Evolutionary conservation across 1,284 basidiomycete genomes (phyloP).

Genomic region (Papiliotrema fonsecae): DNA sequence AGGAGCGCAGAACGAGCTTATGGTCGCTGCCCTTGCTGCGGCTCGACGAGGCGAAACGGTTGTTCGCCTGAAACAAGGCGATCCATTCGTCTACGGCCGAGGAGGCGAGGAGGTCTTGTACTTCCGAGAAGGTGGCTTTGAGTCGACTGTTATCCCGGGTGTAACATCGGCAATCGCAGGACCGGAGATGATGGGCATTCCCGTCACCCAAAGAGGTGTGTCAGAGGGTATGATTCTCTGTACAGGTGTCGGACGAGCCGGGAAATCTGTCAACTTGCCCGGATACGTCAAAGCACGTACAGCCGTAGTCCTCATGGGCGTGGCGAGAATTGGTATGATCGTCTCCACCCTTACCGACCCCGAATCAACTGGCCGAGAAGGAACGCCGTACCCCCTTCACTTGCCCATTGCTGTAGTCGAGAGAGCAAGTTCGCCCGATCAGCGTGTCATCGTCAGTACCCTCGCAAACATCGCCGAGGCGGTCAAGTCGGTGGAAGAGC

Average conservation of each 20-base stretch:
- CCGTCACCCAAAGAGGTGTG: conserved; percentile 91
- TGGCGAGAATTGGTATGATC: conserved; percentile 73
- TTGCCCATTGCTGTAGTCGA: conserved; percentile 90
- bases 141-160: conserved; percentile 80
- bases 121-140: conserved; percentile 78
- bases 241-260: conserved; percentile 85
- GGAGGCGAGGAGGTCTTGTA: conserved; percentile 91
- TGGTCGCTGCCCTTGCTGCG: conserved; percentile 80
- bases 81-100: conserved; percentile 90
- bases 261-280: conserved; percentile 76
- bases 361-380: conserved; percentile 44
- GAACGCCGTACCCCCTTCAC: conserved; percentile 65
- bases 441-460: conserved; percentile 77
- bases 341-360: conserved; percentile 56
- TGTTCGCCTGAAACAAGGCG: conserved; percentile 94
- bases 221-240: conserved; percentile 84
- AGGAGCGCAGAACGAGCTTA: conserved; percentile 87
- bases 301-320: conserved; percentile 87
- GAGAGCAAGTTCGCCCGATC: conserved; percentile 85
- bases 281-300: conserved; percentile 79
- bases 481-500: conserved; percentile 74
- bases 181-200: conserved; percentile 82
- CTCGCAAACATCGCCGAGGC: conserved; percentile 67
- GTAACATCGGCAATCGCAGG: conserved; percentile 83
- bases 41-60: conserved; percentile 76